Percentiles rank a stretch among this genome's conserved stretches.
Conservation (phyloP, 495 filamentous ascomycete species). For the Chaetomidium leptoderma region DNA sequence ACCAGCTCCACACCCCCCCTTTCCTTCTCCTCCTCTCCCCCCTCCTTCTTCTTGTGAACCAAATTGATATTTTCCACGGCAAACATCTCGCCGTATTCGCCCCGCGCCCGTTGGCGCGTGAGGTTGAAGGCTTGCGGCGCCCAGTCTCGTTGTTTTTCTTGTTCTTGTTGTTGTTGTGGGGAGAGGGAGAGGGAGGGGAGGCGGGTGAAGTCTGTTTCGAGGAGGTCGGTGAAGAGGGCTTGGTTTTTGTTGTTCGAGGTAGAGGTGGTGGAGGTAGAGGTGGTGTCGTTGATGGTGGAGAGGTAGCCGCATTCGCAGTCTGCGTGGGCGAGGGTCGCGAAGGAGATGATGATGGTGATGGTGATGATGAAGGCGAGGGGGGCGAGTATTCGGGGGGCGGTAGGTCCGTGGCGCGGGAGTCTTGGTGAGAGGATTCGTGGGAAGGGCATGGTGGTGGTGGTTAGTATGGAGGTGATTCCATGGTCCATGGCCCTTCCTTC, state of each 20-base stretch:
- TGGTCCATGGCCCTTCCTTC: background rate
- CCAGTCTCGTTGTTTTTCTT: constrained; percentile 46
- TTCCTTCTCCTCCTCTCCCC: constrained; percentile 30
- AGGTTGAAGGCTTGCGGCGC: constrained; percentile 60
- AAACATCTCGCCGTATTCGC: constrained; percentile 63
- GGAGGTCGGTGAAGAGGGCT: constrained; percentile 58
- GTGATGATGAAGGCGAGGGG: constrained; percentile 1
- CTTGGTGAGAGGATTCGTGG: too few relatives aligned
- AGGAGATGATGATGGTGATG: background rate
- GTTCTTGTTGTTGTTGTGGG: too few relatives aligned
- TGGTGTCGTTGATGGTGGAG: constrained; percentile 36
- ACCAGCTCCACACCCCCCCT: constrained; percentile 52
- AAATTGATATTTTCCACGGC: constrained; percentile 44
- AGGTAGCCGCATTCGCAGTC: constrained; percentile 71
- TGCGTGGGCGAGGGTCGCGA: constrained; percentile 30
- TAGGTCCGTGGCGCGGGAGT: background rate
- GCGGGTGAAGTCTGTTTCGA: constrained; percentile 66
- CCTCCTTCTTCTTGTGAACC: constrained; percentile 30
- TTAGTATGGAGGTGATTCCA: background rate
- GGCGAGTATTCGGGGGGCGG: background rate
- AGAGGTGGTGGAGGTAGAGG: background rate
- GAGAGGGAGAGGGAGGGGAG: constrained; percentile 22
- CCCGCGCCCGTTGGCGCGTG: constrained; percentile 46
- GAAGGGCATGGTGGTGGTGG: background rate
- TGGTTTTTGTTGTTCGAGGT: constrained; percentile 21